Evolutionary conservation across 768 basidiomycete species (phyloP).

Genomic region (Gloeopeniophorella convolvens): DNA sequence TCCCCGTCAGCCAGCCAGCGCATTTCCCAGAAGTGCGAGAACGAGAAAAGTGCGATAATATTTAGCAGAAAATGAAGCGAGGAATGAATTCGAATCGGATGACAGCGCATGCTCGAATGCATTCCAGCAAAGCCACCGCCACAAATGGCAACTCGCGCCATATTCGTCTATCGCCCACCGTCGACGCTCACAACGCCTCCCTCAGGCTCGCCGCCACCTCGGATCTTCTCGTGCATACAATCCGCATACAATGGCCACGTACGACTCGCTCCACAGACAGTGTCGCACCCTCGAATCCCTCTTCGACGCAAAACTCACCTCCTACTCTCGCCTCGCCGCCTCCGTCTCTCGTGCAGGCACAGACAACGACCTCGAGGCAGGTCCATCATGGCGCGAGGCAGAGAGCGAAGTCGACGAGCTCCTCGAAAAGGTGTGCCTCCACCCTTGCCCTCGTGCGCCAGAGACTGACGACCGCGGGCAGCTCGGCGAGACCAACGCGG

Average conservation of each 20-base stretch:
- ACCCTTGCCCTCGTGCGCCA: constrained; percentile 6
- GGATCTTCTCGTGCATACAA: background rate
- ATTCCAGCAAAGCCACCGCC: too few relatives aligned
- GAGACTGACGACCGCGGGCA: constrained; percentile 29
- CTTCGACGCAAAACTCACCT: constrained; percentile 84
- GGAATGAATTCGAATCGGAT: too few relatives aligned
- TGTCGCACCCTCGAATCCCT: constrained; percentile 90
- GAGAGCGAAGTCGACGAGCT: constrained; percentile 85
- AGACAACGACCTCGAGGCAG: constrained; percentile 49
- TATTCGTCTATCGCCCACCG: background rate
- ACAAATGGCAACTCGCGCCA: too few relatives aligned
- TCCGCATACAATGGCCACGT: constrained; percentile 55
- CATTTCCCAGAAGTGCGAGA: too few relatives aligned
- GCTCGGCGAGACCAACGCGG: constrained; percentile 85
- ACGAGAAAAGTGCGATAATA: too few relatives aligned
- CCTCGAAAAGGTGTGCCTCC: constrained; percentile 62
- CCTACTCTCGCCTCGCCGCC: constrained; percentile 83
- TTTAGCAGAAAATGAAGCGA: too few relatives aligned
- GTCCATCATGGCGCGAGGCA: constrained; percentile 71
- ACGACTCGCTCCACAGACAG: constrained; percentile 87
- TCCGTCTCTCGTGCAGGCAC: constrained; percentile 46
- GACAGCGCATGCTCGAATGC: too few relatives aligned
- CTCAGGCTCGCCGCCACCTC: background rate
- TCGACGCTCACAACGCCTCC: background rate
- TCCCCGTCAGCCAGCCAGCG: too few relatives aligned